phyloP scores from a whole-genome alignment of 495 filamentous ascomycete species.

The Lepraria neglecta region DNA sequence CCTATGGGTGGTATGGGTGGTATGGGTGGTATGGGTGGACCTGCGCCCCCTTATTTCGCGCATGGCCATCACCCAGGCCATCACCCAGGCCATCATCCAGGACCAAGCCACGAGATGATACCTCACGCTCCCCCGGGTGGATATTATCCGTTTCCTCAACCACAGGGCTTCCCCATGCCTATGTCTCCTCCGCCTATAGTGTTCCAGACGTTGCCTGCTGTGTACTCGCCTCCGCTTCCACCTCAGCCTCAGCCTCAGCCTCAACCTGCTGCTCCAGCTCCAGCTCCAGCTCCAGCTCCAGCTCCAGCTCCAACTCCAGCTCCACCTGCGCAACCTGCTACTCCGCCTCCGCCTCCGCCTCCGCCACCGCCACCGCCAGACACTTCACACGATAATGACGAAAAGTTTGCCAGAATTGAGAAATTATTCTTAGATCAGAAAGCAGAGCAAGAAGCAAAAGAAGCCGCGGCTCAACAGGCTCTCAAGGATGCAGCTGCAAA shows the following conservation, averaged over 20 bases:
- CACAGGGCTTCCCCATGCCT: conserved; percentile 38
- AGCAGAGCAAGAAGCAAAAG: conserved; percentile 42
- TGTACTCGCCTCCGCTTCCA: conserved; percentile 24
- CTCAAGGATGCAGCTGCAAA: conserved; percentile 38
- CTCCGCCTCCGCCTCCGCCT: conserved; percentile 24
- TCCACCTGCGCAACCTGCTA: conserved; percentile 29
- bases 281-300: conserved; percentile 29
- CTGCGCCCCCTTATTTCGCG: conserved; percentile 37
- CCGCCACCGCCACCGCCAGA: conserved; percentile 27
- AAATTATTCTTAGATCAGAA: conserved; percentile 47
- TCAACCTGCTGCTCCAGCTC: conserved; percentile 28
- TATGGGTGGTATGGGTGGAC: conserved; percentile 26
- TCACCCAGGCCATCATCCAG: conserved; percentile 25
- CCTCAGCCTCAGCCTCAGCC: conserved; percentile 36
- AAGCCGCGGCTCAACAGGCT: conserved; percentile 37
- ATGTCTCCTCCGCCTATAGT: conserved; percentile 30
- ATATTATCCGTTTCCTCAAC: conserved; percentile 39
- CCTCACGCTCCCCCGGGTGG: conserved; percentile 39
- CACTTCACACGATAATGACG: conserved; percentile 40
- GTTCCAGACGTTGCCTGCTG: conserved; percentile 15
- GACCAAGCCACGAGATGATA: conserved; percentile 45
- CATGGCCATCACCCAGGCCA: conserved; percentile 32
- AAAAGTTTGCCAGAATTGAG: conserved; percentile 44
- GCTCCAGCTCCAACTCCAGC: conserved; percentile 29
- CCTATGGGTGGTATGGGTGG: conserved; percentile 24